Conservation (phyloP, 768 basidiomycete species). For the Collybia mongolica region DNA sequence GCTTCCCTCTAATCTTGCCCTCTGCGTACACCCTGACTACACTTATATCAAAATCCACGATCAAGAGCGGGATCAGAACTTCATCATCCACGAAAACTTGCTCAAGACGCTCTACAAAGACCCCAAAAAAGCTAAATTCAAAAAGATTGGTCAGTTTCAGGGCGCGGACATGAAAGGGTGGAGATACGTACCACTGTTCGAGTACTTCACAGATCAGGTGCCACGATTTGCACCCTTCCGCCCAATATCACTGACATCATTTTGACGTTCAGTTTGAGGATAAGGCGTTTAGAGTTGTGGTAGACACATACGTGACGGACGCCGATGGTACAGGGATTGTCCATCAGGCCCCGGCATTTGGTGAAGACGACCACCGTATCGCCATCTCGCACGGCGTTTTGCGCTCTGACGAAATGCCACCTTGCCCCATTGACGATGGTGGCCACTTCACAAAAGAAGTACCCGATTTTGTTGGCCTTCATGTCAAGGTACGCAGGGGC, state of each 20-base stretch:
- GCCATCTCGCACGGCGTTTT: slow-evolving; percentile 82
- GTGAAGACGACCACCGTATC: slow-evolving; percentile 98
- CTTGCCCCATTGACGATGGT: slow-evolving; percentile 91
- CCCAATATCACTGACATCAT: not conserved
- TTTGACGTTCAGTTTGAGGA: slow-evolving; percentile 69
- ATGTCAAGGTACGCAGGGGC: slow-evolving; percentile 73
- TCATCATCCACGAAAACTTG: slow-evolving; percentile 87
- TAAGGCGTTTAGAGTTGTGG: slow-evolving; percentile 84
- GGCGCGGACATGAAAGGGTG: slow-evolving; percentile 95
- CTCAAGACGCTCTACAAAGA: slow-evolving; percentile 92
- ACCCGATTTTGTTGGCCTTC: slow-evolving; percentile 80
- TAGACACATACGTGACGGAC: slow-evolving; percentile 92
- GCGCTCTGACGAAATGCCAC: slow-evolving; percentile 88
- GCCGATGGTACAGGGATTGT: slow-evolving; percentile 97
- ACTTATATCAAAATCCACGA: slow-evolving; percentile 98
- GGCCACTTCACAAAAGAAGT: slow-evolving; percentile 89
- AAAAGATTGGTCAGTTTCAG: slow-evolving; percentile 84
- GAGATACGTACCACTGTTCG: slow-evolving; percentile 93
- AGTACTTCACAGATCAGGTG: slow-evolving; percentile 95
- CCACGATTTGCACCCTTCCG: not conserved
- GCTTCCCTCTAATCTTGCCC: slow-evolving; percentile 88
- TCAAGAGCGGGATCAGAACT: slow-evolving; percentile 79
- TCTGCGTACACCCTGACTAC: slow-evolving; percentile 96
- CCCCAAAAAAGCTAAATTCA: slow-evolving; percentile 94
- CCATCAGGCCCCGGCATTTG: slow-evolving; percentile 97